These are phyloP conservation scores for Ophiosphaerella herpotricha DNA, from an alignment of 2,329 filamentous ascomycete genomes.

Conservation along the genomic window DNA sequence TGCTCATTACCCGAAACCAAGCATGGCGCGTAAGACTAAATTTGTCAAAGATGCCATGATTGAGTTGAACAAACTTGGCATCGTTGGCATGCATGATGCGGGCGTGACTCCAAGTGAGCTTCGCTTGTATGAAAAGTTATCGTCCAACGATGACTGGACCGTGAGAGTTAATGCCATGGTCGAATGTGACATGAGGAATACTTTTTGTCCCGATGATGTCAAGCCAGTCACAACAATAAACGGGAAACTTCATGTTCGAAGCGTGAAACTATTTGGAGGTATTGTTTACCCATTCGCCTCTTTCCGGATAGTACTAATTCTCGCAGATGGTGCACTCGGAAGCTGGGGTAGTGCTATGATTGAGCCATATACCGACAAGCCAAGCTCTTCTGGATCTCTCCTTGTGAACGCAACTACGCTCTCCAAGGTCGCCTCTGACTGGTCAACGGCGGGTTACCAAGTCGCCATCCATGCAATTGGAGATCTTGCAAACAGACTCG, in stretches of 20 bases:
- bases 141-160: conserved; percentile 59
- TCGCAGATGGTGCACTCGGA: conserved; percentile 68
- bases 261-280: conserved; percentile 73
- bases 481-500: conserved; percentile 68
- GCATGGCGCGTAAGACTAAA: conserved; percentile 55
- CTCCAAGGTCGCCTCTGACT: conserved; percentile 58
- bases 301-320: conserved; percentile 12
- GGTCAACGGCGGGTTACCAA: conserved; percentile 66
- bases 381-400: conserved; percentile 65
- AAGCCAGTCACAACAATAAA: conserved; percentile 51
- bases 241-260: conserved; percentile 61
- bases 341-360: conserved; percentile 74
- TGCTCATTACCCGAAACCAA: conserved; percentile 62
- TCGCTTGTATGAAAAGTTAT: conserved; percentile 59
- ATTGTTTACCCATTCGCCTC: conserved; percentile 17
- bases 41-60: conserved; percentile 66
- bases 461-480: conserved; percentile 76
- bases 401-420: conserved; percentile 68
- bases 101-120: conserved; percentile 63
- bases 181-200: conserved; percentile 67
- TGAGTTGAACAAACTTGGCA: conserved; percentile 65
- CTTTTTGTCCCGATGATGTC: conserved; percentile 62
- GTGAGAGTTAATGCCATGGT: conserved; percentile 71
- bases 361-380: conserved; percentile 70
- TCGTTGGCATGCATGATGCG: conserved; percentile 72